Evolutionary conservation across 2,329 filamentous ascomycete species (phyloP).

Genomic region (Blastomyces emzantsi): DNA sequence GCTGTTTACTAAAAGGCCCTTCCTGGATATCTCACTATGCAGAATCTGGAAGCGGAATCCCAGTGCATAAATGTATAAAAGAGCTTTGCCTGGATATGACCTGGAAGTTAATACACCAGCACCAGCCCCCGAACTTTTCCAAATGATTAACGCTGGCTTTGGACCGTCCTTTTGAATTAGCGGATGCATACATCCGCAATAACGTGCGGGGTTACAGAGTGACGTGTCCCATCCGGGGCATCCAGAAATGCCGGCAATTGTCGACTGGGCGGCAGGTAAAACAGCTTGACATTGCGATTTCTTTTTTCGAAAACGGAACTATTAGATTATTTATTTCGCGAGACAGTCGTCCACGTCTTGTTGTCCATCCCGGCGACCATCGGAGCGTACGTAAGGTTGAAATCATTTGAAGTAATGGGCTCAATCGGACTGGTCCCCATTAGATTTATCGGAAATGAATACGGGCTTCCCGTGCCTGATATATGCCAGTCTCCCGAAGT

Average conservation of each 20-base stretch:
- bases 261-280: not conserved
- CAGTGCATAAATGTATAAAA: not conserved
- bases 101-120: not conserved
- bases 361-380: not conserved
- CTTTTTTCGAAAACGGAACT: not conserved
- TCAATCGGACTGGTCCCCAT: not conserved
- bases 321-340: not conserved
- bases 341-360: not conserved
- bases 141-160: not conserved
- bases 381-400: not conserved
- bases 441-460: not conserved
- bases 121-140: not conserved
- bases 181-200: not conserved
- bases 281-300: too few species aligned
- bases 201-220: not conserved
- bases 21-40: not conserved
- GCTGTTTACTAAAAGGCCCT: too few species aligned
- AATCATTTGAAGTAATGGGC: not conserved
- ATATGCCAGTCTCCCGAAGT: not conserved
- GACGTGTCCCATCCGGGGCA: not conserved
- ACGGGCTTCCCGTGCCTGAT: not conserved
- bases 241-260: not conserved
- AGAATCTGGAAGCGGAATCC: not conserved
- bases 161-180: too few species aligned
- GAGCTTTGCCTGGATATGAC: not conserved